Base-by-base conservation (phyloP, 805 yeast genomes). In the Candida koratica region DNA sequence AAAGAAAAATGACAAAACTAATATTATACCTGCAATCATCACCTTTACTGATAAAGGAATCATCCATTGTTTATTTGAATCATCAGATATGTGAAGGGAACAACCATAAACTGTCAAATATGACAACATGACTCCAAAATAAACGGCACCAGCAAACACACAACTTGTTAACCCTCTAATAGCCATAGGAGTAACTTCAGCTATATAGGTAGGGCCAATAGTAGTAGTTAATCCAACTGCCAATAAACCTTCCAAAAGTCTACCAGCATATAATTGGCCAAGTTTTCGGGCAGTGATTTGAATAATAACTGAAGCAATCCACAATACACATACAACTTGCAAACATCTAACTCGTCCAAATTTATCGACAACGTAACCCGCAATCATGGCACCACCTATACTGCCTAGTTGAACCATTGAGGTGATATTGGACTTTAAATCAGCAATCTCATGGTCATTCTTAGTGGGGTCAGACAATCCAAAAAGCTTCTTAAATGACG, bases 321-420 rank as follows among this genome's bases (percentile, higher is more conserved):
- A 70, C 13, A 63, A 43, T 1, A 62, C 25, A 45, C 74, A 68
- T 14, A 66, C 61, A 2, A 50, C 49, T 44, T 72, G 73, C 33
- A 74, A 52, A 8, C 79, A 56, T 46, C 71, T 56, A 34, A 73
- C 61, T 46, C 81, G 61, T 13, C 82, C 82, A 25, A 76, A 45
- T 29, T 57, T 58, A 47, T 77, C 81, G 25, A 68, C 71, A 1
- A 72, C 48, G 39, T 58, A 66, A 50, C 69, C 63, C 1, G 79
- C 73, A 15, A 75, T 34, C 11, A 75, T 35, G 14, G 78, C 59
- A 13, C 82, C 82, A 25, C 72, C 78, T 25, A 75, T 64, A 13
- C 75, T 68, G 2, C 79, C 79, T 18, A 76, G 50, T 46, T 72
- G 78, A 6, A 75, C 81, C 81, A 77, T 77, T 5, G 79, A 59